Evolutionary conservation across 257 asterid species (phyloP).

Genomic region (Ballota nigra): DNA sequence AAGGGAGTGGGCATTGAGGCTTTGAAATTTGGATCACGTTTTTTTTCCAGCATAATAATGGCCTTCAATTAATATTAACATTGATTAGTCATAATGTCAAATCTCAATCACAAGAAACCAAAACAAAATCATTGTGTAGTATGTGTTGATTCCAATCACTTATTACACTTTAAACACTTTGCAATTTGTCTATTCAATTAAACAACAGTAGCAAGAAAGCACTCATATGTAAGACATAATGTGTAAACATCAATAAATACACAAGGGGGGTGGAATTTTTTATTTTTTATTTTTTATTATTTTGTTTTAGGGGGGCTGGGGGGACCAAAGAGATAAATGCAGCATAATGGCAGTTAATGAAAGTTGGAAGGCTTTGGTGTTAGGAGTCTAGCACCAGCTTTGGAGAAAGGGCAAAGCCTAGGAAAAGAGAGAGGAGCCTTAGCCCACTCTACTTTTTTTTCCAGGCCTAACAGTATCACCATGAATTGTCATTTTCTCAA

Average conservation of each 20-base stretch:
- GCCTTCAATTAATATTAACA: conserved; percentile 25
- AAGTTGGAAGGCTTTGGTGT: conserved; percentile 34
- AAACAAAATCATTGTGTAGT: not conserved
- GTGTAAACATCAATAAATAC: conserved; percentile 4
- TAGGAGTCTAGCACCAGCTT: conserved; percentile 33
- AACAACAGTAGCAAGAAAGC: conserved; percentile 12
- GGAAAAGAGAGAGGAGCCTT: conserved; percentile 15
- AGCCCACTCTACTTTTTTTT: conserved; percentile 44
- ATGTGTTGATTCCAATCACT: not conserved
- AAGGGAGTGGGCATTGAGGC: conserved; percentile 31
- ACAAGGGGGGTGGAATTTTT: conserved; percentile 7
- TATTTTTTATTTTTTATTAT: not conserved
- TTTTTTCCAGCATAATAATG: conserved; percentile 24
- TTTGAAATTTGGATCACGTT: conserved; percentile 28
- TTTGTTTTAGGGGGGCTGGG: conserved; percentile 3
- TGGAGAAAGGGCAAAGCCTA: conserved; percentile 32
- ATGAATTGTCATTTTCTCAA: conserved; percentile 55
- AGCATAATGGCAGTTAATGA: conserved; percentile 37
- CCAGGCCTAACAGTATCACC: conserved; percentile 42
- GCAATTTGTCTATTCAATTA: not conserved
- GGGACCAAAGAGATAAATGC: conserved; percentile 46
- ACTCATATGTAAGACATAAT: not conserved
- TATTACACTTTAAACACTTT: not conserved
- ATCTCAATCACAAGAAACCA: conserved; percentile 13
- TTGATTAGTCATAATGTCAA: conserved; percentile 26